These are phyloP conservation scores for Elongisporangium prolatum DNA, from an alignment of 352 stramenopile species.

Conservation along the genomic window DNA sequence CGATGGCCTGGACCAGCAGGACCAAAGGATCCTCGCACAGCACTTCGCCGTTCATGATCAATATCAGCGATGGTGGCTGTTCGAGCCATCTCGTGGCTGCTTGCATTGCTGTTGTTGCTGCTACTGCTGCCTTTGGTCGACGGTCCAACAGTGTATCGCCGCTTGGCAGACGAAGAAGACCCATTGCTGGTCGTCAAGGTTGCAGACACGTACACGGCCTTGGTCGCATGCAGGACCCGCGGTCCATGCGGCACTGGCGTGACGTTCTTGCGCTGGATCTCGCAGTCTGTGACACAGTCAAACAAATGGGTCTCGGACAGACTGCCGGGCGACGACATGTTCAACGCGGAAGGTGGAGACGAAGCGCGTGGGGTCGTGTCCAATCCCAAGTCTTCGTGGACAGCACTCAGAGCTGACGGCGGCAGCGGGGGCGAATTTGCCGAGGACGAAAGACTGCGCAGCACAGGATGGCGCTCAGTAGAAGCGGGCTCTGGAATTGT, in stretches of 20 bases:
- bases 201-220: slow-evolving; percentile 61
- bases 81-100: slow-evolving; percentile 27
- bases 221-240: slow-evolving; percentile 60
- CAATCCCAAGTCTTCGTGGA: not conserved
- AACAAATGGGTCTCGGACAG: slow-evolving; percentile 38
- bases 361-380: not conserved
- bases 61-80: slow-evolving; percentile 6
- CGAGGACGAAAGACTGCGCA: slow-evolving; percentile 12
- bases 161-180: not conserved
- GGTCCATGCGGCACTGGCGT: slow-evolving; percentile 36
- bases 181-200: slow-evolving; percentile 16
- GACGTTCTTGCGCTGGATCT: slow-evolving; percentile 23
- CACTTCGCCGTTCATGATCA: slow-evolving; percentile 23
- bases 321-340: not conserved
- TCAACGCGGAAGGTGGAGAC: not conserved
- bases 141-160: not conserved
- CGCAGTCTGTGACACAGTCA: slow-evolving; percentile 44
- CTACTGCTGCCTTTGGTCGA: not conserved
- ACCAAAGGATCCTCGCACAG: slow-evolving; percentile 8
- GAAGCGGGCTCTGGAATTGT: not conserved
- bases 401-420: slow-evolving; percentile 3
- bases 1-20: slow-evolving; percentile 5
- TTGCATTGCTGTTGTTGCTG: slow-evolving; percentile 12
- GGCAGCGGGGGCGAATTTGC: slow-evolving; percentile 2
- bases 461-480: slow-evolving; percentile 1